phyloP scores from a whole-genome alignment of 805 yeast species.

The Yarrowia sp. region DNA sequence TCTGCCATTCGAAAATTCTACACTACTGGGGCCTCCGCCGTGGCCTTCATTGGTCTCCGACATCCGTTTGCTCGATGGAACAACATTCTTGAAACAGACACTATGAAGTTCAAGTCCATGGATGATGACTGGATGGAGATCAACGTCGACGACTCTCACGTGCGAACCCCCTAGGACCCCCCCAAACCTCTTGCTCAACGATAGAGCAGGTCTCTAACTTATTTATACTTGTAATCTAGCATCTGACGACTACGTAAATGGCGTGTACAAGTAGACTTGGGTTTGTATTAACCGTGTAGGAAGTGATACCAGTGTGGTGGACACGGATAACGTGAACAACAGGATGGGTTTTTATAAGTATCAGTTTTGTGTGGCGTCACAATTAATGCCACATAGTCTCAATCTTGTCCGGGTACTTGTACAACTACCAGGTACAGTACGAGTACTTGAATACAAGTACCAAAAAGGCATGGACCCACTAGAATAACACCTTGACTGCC shows the following conservation, averaged over 20 bases:
- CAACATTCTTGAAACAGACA: conserved; percentile 14
- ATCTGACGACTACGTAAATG: background rate
- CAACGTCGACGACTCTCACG: conserved; percentile 13
- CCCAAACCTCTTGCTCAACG: background rate
- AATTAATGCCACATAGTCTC: too few species aligned
- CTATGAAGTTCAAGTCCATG: conserved; percentile 28
- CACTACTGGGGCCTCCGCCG: conserved; percentile 20
- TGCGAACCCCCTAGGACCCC: background rate
- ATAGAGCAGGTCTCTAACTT: conserved; percentile 9
- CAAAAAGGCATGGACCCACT: too few species aligned
- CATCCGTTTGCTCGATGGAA: conserved; percentile 25
- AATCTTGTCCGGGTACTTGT: too few species aligned
- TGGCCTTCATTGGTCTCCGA: conserved; percentile 21
- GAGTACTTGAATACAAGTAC: too few species aligned
- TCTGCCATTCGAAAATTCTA: conserved; percentile 17
- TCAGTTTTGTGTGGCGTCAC: too few species aligned
- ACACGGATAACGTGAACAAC: too few species aligned
- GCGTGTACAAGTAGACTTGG: too few species aligned
- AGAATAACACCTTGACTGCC: too few species aligned
- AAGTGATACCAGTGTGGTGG: too few species aligned
- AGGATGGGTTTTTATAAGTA: too few species aligned
- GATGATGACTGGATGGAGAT: conserved; percentile 33
- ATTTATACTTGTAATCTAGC: conserved; percentile 13
- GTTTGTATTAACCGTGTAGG: too few species aligned
- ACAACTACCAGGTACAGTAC: too few species aligned